Conservation (phyloP, 2,329 filamentous ascomycete genomes). For the Beauveria caledonica region DNA sequence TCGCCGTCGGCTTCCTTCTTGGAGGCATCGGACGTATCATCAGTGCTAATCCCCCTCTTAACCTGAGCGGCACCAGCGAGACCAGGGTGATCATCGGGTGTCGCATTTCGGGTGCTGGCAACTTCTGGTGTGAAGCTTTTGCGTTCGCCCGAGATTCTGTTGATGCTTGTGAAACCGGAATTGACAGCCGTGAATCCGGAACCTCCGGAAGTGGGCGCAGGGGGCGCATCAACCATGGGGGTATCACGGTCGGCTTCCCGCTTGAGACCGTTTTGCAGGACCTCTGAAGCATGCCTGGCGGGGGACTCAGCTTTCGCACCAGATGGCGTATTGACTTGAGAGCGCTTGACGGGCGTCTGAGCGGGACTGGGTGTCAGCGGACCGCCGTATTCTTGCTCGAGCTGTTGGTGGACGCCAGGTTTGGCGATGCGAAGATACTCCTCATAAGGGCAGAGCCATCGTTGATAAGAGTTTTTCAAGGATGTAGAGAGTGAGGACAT, state of each 20-base stretch:
- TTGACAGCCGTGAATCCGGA: slow-evolving; percentile 39
- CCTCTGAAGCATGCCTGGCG: slow-evolving; percentile 47
- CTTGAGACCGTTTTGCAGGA: slow-evolving; percentile 39
- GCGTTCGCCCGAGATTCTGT: slow-evolving; percentile 37
- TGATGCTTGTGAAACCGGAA: slow-evolving; percentile 60
- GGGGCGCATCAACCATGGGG: slow-evolving; percentile 38
- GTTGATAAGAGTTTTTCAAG: slow-evolving; percentile 94
- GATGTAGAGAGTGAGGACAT: slow-evolving; percentile 98
- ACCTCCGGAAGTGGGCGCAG: slow-evolving; percentile 35
- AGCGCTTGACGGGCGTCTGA: slow-evolving; percentile 63
- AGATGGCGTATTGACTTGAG: slow-evolving; percentile 49
- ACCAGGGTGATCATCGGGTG: slow-evolving; percentile 41
- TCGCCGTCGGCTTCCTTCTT: slow-evolving; percentile 42
- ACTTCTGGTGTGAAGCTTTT: slow-evolving; percentile 58
- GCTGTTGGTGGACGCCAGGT: slow-evolving; percentile 90
- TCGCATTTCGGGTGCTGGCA: slow-evolving; percentile 54
- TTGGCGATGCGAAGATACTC: slow-evolving; percentile 87
- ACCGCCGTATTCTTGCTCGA: slow-evolving; percentile 88
- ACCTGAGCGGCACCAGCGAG: slow-evolving; percentile 51
- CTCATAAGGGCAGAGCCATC: slow-evolving; percentile 95
- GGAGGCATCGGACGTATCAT: slow-evolving; percentile 38
- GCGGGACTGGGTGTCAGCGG: slow-evolving; percentile 71
- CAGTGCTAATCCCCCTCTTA: slow-evolving; percentile 68
- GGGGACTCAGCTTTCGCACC: slow-evolving; percentile 59
- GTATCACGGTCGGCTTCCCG: slow-evolving; percentile 40